Percentiles rank a stretch among this genome's conserved stretches.
Evolutionary conservation across 2,329 filamentous ascomycete genomes (phyloP).

Genomic region (Knufia petricola): DNA sequence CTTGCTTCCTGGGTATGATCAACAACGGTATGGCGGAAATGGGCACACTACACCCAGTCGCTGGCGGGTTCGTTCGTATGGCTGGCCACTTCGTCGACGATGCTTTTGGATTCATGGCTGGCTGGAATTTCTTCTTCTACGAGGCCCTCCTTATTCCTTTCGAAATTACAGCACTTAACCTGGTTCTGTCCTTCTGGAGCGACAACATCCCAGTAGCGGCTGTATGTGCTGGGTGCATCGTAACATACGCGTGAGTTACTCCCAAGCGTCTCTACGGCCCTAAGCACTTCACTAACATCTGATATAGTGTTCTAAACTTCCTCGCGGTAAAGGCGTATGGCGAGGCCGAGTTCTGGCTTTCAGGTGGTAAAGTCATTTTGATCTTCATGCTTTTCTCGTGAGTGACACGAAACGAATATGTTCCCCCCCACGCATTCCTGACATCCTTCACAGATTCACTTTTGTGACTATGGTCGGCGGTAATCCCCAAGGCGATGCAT

Average conservation of each 20-base stretch:
- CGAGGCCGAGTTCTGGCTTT: conserved; percentile 59
- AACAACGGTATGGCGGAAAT: conserved; percentile 38
- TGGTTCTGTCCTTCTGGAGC: conserved; percentile 34
- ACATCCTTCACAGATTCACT: conserved; percentile 57
- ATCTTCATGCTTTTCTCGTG: conserved; percentile 46
- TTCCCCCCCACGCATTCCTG: conserved; percentile 47
- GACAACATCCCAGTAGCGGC: conserved; percentile 31
- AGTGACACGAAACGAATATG: conserved; percentile 29
- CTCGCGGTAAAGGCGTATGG: conserved; percentile 61
- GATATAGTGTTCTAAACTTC: conserved; percentile 47
- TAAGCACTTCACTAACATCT: neutral
- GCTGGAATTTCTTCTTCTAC: conserved; percentile 41
- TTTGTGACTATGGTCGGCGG: conserved; percentile 74
- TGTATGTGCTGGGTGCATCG: conserved; percentile 30
- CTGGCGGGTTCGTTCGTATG: conserved; percentile 33
- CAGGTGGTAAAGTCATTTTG: conserved; percentile 48
- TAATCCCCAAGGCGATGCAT: conserved; percentile 59
- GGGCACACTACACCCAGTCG: conserved; percentile 35
- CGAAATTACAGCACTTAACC: conserved; percentile 34
- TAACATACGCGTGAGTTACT: conserved; percentile 29
- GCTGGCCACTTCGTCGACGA: conserved; percentile 38
- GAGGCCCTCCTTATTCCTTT: conserved; percentile 32
- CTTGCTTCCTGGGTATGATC: conserved; percentile 28
- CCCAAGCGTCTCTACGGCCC: neutral
- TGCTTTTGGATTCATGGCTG: conserved; percentile 36